Base-by-base conservation (phyloP, 768 basidiomycete species). In the Auricularia auricula-judae region DNA sequence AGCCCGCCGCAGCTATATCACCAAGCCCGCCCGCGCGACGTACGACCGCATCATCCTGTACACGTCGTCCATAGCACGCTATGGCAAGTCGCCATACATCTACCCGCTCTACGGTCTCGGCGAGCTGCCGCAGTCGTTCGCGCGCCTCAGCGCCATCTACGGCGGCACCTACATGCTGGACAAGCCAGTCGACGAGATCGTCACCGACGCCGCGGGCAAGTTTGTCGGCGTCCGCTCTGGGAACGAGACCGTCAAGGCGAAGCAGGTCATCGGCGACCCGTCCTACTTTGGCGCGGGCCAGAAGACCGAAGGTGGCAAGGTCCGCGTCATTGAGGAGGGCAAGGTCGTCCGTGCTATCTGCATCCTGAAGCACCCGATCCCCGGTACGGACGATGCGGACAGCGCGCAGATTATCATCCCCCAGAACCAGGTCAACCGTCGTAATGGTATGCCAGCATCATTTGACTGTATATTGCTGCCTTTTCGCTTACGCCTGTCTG, bases 91-190 rank as follows among this genome's bases (percentile, higher is more conserved):
- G 12, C 97, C 97, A 0, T 99, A 99, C 81, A 97, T 99, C 73
- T 99, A 99, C 80, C 97, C 97, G 16, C 83, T 98, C 44, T 99
- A 98, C 76, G 97, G 97, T 67, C 90, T 99, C 65, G 97, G 97
- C 69, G 97, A 99, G 74, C 90, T 99, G 61, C 97, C 97, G 10
- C 97, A 99, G 74, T 92, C 97, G 2, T 99, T 99, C 73, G 97
- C 97, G 7, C 93, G 97, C 71, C 85, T 99, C 63, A 93, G 91
- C 67, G 97, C 97, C 68, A 98, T 99, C 74, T 98, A 99, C 73
- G 97, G 97, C 47, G 97, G 97, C 51, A 99, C 97, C 12, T 99
- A 99, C 80, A 99, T 99, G 97, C 88, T 99, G 65, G 94, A 98
- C 81, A 99, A 99, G 78, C 81, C 80, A 58, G 89, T 97, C 71